Evolutionary conservation across 225 moss, liverwort and hornwort species (phyloP).

Genomic region (Pseudoscleropodium purum): DNA sequence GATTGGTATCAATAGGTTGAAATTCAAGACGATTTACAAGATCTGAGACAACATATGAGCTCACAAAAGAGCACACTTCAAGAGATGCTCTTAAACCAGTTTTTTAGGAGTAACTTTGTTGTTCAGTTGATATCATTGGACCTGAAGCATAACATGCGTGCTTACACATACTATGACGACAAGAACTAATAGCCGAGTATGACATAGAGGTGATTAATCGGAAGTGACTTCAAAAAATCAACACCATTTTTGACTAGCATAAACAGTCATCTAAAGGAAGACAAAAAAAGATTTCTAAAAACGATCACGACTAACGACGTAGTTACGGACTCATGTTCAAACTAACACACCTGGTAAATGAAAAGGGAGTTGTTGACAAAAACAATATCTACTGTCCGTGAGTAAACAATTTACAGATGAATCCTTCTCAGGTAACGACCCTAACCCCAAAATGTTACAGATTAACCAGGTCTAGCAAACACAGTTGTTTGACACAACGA

Average conservation of each 20-base stretch:
- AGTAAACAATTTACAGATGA: neutral
- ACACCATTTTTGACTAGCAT: neutral
- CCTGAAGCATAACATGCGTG: neutral
- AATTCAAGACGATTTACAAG: neutral
- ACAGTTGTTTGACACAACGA: conserved; percentile 26
- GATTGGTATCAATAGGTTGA: neutral
- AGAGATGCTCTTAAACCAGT: neutral
- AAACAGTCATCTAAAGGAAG: neutral
- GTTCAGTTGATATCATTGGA: neutral
- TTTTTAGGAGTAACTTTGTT: neutral
- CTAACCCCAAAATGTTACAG: conserved; percentile 26
- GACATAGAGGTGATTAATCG: neutral
- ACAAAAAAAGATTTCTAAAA: neutral
- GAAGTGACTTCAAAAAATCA: neutral
- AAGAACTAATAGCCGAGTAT: neutral
- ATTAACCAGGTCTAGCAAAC: conserved; percentile 27
- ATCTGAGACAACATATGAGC: neutral
- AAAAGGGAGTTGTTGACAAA: conserved; percentile 31
- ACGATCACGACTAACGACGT: conserved; percentile 4
- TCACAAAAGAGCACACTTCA: neutral
- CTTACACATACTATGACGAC: neutral
- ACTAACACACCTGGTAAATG: conserved; percentile 41
- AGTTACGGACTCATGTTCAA: conserved; percentile 11
- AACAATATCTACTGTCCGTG: conserved; percentile 28
- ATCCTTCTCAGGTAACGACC: conserved; percentile 32